phyloP scores from a whole-genome alignment of 208 protist species.

The Balamuthia mandrillaris region DNA sequence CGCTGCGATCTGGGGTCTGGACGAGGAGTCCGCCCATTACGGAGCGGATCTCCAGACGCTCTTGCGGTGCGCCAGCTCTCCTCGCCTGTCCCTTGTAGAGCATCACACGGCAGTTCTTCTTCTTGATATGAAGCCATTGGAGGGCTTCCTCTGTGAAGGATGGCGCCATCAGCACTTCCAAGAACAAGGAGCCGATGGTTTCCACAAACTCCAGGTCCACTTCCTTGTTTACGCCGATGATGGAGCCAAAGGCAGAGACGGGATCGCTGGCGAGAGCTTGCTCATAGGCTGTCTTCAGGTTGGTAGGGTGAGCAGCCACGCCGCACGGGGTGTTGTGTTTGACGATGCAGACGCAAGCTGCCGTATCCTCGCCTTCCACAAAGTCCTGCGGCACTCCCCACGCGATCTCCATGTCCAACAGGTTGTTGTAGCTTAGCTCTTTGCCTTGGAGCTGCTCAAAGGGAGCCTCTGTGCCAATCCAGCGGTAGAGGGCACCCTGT shows the following conservation, averaged over 20 bases:
- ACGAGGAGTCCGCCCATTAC: slow-evolving; percentile 28
- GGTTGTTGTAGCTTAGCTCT: slow-evolving; percentile 35
- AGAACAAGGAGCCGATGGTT: slow-evolving; percentile 14
- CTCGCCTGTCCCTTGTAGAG: background rate
- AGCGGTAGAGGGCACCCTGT: slow-evolving; percentile 50
- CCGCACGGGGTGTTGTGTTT: slow-evolving; percentile 55
- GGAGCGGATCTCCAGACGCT: background rate
- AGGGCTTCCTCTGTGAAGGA: slow-evolving; percentile 17
- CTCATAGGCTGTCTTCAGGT: background rate
- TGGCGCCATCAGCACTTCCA: slow-evolving; percentile 15
- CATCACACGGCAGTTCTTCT: slow-evolving; percentile 41
- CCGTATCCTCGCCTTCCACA: background rate
- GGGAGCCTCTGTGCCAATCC: background rate
- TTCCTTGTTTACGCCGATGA: slow-evolving; percentile 23
- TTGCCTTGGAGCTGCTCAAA: slow-evolving; percentile 31
- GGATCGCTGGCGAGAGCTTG: slow-evolving; percentile 45
- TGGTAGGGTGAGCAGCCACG: background rate
- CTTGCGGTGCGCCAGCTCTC: background rate
- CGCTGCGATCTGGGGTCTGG: slow-evolving; percentile 21
- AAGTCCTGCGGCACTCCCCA: slow-evolving; percentile 33
- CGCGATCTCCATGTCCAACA: slow-evolving; percentile 48
- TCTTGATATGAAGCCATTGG: slow-evolving; percentile 23
- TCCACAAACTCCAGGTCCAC: background rate
- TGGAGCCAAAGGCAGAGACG: slow-evolving; percentile 47
- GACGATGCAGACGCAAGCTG: slow-evolving; percentile 36